A percentile compares a stretch with the other conserved stretches of the same genome.
Conservation (phyloP, 2,329 filamentous ascomycete genomes). For the Fusarium gaditjirri region DNA sequence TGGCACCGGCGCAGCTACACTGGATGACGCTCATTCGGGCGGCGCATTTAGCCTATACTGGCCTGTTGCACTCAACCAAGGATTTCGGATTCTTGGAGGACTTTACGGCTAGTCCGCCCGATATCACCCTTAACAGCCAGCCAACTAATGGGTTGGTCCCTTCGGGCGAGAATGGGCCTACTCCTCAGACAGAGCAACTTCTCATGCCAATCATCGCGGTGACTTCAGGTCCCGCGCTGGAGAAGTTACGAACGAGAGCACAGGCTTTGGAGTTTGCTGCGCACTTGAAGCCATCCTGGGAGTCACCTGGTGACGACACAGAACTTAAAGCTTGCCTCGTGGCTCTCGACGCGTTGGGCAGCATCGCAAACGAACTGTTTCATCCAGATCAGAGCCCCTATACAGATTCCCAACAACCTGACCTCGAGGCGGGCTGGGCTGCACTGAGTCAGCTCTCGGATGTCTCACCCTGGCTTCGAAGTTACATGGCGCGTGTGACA, state of each 20-base stretch:
- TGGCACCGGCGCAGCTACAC: constrained; percentile 13
- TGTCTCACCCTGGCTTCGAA: constrained; percentile 32
- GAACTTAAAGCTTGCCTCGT: constrained; percentile 23
- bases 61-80: background rate
- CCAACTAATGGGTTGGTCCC: background rate
- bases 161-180: constrained; percentile 19
- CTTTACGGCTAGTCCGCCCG: background rate
- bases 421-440: background rate
- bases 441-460: constrained; percentile 3
- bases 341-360: constrained; percentile 7
- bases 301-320: rapidly evolving
- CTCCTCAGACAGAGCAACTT: background rate
- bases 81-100: background rate
- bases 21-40: constrained; percentile 39
- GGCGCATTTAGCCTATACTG: constrained; percentile 31
- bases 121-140: background rate
- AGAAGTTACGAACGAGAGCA: background rate
- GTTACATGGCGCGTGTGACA: constrained; percentile 40
- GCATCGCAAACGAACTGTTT: constrained; percentile 27
- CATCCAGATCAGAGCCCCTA: background rate
- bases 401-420: background rate
- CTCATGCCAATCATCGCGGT: constrained; percentile 30
- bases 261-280: constrained; percentile 2
- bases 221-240: constrained; percentile 15
- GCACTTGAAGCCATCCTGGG: background rate